phyloP scores from a whole-genome alignment of 345 rosid species.

The Populus pruinosa region DNA sequence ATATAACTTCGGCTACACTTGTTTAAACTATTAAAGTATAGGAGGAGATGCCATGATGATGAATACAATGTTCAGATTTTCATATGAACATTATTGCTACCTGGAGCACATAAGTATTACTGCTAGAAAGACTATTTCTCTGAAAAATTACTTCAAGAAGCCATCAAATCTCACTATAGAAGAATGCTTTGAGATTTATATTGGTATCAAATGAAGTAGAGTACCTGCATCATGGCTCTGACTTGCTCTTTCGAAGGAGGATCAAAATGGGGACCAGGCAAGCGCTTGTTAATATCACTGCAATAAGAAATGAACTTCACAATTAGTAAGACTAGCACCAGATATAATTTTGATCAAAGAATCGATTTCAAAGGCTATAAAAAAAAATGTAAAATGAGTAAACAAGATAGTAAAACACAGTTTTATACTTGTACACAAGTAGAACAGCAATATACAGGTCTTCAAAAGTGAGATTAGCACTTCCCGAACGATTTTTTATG shows the following conservation, averaged over 20 bases:
- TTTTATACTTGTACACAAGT: slow-evolving; percentile 73
- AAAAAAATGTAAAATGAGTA: neutral
- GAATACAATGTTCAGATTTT: too few relatives aligned
- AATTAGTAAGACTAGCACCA: neutral
- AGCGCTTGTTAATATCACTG: slow-evolving; percentile 79
- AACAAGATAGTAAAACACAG: neutral
- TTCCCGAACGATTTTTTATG: slow-evolving; percentile 50
- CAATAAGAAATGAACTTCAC: neutral
- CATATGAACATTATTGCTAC: too few relatives aligned
- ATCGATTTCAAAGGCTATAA: neutral
- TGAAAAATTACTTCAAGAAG: too few relatives aligned
- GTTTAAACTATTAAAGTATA: too few relatives aligned
- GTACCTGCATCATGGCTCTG: slow-evolving; percentile 58
- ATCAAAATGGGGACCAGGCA: slow-evolving; percentile 97
- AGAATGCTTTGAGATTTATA: neutral
- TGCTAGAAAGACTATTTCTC: too few relatives aligned
- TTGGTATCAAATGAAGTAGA: slow-evolving; percentile 2
- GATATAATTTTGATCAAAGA: neutral
- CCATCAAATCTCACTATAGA: neutral
- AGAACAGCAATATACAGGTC: slow-evolving; percentile 82
- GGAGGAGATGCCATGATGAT: too few relatives aligned
- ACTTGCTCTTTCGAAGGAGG: slow-evolving; percentile 79
- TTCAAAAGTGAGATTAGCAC: slow-evolving; percentile 59
- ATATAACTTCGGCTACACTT: too few relatives aligned
- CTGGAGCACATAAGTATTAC: too few relatives aligned